phyloP scores from a whole-genome alignment of 2,329 filamentous ascomycete genomes.

The Pseudogymnoascus sp. region DNA sequence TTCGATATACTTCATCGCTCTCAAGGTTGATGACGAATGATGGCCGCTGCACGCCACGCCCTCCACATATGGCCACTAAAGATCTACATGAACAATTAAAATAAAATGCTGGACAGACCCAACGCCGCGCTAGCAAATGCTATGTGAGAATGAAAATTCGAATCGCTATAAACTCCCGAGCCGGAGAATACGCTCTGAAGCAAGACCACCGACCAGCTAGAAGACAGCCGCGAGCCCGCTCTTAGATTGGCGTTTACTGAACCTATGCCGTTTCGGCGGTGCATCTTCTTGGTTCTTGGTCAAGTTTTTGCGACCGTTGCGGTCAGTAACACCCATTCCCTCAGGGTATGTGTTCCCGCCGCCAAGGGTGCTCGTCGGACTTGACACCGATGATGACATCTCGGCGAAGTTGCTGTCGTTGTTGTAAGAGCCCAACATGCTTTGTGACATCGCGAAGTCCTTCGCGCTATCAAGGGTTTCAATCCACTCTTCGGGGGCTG shows the following conservation, averaged over 20 bases:
- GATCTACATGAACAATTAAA: conserved; percentile 9
- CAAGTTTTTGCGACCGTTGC: conserved; percentile 49
- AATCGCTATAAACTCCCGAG: background rate
- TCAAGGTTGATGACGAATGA: conserved; percentile 5
- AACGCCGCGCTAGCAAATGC: conserved; percentile 10
- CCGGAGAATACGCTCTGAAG: background rate
- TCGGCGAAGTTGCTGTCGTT: conserved; percentile 62
- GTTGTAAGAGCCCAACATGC: conserved; percentile 57
- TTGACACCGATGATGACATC: conserved; percentile 66
- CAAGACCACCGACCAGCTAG: conserved; percentile 32
- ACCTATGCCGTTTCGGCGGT: conserved; percentile 54
- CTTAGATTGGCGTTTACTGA: conserved; percentile 90
- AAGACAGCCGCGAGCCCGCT: conserved; percentile 90
- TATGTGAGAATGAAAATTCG: conserved; percentile 10
- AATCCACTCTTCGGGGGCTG: conserved; percentile 83
- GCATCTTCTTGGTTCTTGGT: conserved; percentile 49
- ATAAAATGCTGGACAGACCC: conserved; percentile 8
- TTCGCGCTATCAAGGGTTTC: conserved; percentile 80
- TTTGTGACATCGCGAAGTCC: conserved; percentile 74
- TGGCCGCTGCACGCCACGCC: background rate
- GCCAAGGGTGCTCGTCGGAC: conserved; percentile 63
- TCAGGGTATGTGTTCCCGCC: conserved; percentile 42
- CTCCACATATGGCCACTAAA: background rate
- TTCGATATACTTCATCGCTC: conserved; percentile 5
- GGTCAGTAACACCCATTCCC: conserved; percentile 44